Percentiles rank a stretch among this genome's conserved stretches.
These are phyloP conservation scores for Candida dubliniensis DNA, from an alignment of 1,139 yeast species.

Conservation along the genomic window DNA sequence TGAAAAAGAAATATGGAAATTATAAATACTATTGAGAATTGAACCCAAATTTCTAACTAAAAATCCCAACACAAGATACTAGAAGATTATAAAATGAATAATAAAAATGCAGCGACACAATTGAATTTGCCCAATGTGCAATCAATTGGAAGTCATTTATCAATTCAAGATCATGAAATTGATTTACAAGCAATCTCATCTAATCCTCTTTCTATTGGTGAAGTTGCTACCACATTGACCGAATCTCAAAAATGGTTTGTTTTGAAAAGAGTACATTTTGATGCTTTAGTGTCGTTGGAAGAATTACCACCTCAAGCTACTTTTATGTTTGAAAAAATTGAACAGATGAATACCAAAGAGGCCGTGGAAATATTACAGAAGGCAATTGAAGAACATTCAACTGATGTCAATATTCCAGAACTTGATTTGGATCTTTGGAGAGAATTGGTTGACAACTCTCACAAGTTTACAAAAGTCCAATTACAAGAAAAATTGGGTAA, in stretches of 20 bases:
- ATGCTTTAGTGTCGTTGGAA: conserved; percentile 26
- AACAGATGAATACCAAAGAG: conserved; percentile 21
- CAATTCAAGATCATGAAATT: conserved; percentile 18
- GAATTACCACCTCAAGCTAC: conserved; percentile 28
- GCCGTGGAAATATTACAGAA: conserved; percentile 22
- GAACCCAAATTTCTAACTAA: no score
- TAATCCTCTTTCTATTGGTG: conserved; percentile 22
- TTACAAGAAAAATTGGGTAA: not conserved
- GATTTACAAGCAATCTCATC: conserved; percentile 23
- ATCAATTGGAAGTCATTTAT: conserved; percentile 1
- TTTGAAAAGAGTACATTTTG: conserved; percentile 28
- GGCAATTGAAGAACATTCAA: conserved; percentile 19
- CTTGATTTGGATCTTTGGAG: conserved; percentile 5
- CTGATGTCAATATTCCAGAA: conserved; percentile 25
- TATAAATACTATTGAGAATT: no score
- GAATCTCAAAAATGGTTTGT: conserved; percentile 27
- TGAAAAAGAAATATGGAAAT: no score
- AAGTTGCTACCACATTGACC: conserved; percentile 27
- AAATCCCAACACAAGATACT: no score
- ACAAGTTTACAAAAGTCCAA: not conserved
- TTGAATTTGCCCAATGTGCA: not conserved
- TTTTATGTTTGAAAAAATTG: conserved; percentile 33
- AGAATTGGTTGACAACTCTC: conserved; percentile 2
- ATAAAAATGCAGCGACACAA: no score
- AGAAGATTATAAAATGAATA: no score